Evolutionary conservation across 345 rosid genomes (phyloP).

Genomic region (Melaleuca alternifolia): DNA sequence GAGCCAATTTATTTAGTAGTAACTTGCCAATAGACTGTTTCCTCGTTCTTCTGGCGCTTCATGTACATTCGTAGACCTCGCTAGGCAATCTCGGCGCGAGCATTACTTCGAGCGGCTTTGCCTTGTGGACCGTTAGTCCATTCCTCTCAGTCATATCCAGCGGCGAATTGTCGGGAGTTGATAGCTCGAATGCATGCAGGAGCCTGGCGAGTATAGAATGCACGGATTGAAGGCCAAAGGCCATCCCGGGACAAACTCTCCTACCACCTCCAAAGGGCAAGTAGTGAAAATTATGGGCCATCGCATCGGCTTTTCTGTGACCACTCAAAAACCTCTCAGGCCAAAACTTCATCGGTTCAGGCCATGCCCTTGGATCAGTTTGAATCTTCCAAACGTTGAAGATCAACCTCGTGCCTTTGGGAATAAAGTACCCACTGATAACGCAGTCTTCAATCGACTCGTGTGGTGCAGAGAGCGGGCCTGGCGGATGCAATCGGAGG

Average conservation of each 20-base stretch:
- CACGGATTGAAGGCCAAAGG: slow-evolving; percentile 10
- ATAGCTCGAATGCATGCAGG: slow-evolving; percentile 19
- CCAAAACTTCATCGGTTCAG: slow-evolving; percentile 15
- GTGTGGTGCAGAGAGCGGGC: too few species aligned
- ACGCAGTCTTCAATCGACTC: too few species aligned
- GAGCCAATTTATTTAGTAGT: too few species aligned
- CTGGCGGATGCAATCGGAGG: too few species aligned
- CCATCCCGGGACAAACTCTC: too few species aligned
- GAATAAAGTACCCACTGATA: slow-evolving; percentile 14
- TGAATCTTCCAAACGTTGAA: slow-evolving; percentile 21
- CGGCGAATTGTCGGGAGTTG: background rate
- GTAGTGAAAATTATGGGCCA: slow-evolving; percentile 19
- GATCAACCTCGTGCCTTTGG: slow-evolving; percentile 15
- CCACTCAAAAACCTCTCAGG: slow-evolving; percentile 28
- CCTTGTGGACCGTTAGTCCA: slow-evolving; percentile 3
- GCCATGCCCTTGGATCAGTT: slow-evolving; percentile 21
- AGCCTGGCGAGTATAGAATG: slow-evolving; percentile 18
- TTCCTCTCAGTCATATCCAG: slow-evolving; percentile 10
- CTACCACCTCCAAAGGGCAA: slow-evolving; percentile 36
- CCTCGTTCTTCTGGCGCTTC: background rate
- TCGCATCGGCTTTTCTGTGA: slow-evolving; percentile 12
- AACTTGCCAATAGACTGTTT: background rate
- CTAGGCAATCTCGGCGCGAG: slow-evolving; percentile 5
- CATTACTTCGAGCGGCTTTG: slow-evolving; percentile 8
- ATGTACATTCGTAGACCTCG: background rate